phyloP scores from a whole-genome alignment of 2,329 filamentous ascomycete genomes.

The Trichoderma asperellum region DNA sequence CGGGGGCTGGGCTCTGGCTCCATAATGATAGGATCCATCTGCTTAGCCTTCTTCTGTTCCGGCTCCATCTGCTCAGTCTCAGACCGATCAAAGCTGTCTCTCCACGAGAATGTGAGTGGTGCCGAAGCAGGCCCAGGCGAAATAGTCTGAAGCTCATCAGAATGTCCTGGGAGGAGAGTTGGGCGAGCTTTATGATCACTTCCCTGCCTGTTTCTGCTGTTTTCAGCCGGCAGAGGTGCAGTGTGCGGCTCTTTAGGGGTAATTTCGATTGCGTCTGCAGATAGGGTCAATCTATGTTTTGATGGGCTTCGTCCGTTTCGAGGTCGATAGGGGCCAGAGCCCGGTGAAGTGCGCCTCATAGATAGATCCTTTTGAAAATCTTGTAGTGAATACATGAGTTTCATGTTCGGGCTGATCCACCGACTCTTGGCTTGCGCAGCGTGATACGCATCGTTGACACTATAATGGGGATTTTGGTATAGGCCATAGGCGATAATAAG shows the following conservation, averaged over 20 bases:
- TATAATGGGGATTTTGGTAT: constrained; percentile 75
- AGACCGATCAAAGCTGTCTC: constrained; percentile 46
- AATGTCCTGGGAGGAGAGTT: not conserved
- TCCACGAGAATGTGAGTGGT: constrained; percentile 65
- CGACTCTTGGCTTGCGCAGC: constrained; percentile 78
- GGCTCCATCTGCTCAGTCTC: constrained; percentile 10
- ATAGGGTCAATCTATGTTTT: constrained; percentile 64
- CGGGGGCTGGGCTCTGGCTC: constrained; percentile 11
- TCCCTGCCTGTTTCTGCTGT: constrained; percentile 48
- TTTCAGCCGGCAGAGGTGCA: constrained; percentile 62
- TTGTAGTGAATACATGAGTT: constrained; percentile 85
- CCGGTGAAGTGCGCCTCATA: constrained; percentile 52
- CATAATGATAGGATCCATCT: constrained; percentile 12
- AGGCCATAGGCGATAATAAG: constrained; percentile 85
- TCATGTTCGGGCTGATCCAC: constrained; percentile 93
- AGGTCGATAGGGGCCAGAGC: constrained; percentile 51
- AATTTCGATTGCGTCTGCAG: constrained; percentile 60
- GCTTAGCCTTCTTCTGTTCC: constrained; percentile 22
- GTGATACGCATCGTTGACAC: constrained; percentile 82
- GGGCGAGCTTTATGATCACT: constrained; percentile 38
- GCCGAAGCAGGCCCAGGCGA: constrained; percentile 69
- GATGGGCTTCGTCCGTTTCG: constrained; percentile 59
- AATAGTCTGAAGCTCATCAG: constrained; percentile 49
- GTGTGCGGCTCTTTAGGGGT: constrained; percentile 61
- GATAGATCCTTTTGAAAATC: constrained; percentile 72